Conservation (phyloP, 1,139 yeast genomes). For the Geotrichum restrictum region DNA sequence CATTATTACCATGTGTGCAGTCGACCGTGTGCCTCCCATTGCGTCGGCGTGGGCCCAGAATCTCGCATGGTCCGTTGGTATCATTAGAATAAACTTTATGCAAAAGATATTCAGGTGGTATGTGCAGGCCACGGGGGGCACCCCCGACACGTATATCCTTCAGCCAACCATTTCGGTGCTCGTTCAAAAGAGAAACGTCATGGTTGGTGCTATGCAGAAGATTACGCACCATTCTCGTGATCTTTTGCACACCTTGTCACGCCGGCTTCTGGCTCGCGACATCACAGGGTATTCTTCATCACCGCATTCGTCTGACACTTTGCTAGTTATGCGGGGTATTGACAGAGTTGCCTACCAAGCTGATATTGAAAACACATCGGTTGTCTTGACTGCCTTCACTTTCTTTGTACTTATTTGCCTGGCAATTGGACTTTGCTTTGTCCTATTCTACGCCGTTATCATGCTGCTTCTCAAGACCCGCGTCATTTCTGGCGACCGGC, state of each 20-base stretch:
- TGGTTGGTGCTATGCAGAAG: slow-evolving; percentile 1
- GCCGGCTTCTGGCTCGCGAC: slow-evolving; percentile 7
- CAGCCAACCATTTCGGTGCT: slow-evolving; percentile 55
- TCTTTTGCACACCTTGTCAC: slow-evolving; percentile 12
- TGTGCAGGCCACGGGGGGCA: slow-evolving; percentile 90
- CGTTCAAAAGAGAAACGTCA: slow-evolving; percentile 55
- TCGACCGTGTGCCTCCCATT: slow-evolving; percentile 87
- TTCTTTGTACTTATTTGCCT: slow-evolving; percentile 68
- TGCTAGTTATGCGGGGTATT: slow-evolving; percentile 72
- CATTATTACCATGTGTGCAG: slow-evolving; percentile 92
- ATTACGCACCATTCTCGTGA: slow-evolving; percentile 13
- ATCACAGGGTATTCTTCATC: slow-evolving; percentile 11
- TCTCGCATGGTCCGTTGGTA: slow-evolving; percentile 93
- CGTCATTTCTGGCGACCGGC: slow-evolving; percentile 30
- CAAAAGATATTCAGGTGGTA: slow-evolving; percentile 91
- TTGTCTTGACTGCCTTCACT: slow-evolving; percentile 81
- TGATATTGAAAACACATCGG: slow-evolving; percentile 74
- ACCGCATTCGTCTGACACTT: slow-evolving; percentile 26
- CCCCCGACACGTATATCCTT: slow-evolving; percentile 64
- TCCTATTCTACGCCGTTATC: slow-evolving; percentile 25
- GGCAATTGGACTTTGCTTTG: slow-evolving; percentile 32
- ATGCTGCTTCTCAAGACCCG: slow-evolving; percentile 22
- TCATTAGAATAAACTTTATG: slow-evolving; percentile 70
- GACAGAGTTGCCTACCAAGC: slow-evolving; percentile 88
- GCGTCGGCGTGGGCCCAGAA: slow-evolving; percentile 98